Conservation (phyloP, 805 yeast species). For the Saturnispora gosingensis region DNA sequence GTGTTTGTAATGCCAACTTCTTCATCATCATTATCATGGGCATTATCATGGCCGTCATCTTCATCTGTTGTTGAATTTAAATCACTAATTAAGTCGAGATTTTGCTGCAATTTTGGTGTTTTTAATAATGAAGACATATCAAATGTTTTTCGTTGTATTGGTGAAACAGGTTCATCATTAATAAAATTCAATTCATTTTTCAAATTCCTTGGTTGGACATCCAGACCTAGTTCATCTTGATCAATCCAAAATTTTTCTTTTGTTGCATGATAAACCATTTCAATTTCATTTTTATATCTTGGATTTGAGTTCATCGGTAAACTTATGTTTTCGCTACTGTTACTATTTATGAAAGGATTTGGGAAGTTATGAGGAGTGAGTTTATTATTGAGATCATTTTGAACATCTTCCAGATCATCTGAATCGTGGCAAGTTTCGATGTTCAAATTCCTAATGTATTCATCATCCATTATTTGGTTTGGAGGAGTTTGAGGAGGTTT, state of each 20-base stretch:
- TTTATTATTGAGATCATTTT: constrained; percentile 8
- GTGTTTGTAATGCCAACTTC: constrained; percentile 17
- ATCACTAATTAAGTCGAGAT: background rate
- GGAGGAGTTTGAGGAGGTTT: constrained; percentile 30
- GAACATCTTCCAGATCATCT: constrained; percentile 16
- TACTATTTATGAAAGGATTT: constrained; percentile 22
- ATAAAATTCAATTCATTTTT: background rate
- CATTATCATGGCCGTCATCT: background rate
- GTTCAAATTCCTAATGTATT: constrained; percentile 23
- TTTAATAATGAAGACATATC: constrained; percentile 2
- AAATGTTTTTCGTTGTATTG: background rate
- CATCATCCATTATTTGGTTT: constrained; percentile 28
- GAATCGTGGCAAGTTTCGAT: constrained; percentile 14
- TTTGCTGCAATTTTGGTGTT: constrained; percentile 9
- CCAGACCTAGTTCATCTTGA: constrained; percentile 26
- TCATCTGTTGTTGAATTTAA: constrained; percentile 2
- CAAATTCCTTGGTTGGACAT: constrained; percentile 30
- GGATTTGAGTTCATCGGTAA: constrained; percentile 1
- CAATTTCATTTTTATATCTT: constrained; percentile 30
- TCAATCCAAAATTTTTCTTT: constrained; percentile 29
- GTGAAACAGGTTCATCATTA: background rate
- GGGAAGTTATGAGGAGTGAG: constrained; percentile 10
- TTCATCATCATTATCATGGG: background rate
- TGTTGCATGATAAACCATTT: constrained; percentile 33
- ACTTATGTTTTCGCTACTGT: background rate